phyloP scores from a whole-genome alignment of 176 grass and related monocot species.

The Pontederia crassipes region DNA sequence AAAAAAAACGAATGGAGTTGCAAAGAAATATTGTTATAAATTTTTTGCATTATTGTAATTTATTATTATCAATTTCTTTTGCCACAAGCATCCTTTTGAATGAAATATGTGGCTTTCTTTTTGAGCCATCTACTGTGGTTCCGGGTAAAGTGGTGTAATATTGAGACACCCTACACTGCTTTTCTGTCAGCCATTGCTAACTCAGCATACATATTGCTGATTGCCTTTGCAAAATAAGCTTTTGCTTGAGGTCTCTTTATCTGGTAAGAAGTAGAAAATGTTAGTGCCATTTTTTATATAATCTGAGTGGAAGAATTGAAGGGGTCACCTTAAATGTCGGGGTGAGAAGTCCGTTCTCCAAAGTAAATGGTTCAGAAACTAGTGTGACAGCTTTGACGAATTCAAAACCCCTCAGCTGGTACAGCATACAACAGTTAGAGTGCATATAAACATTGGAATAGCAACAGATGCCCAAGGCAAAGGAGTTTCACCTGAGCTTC shows the following conservation, averaged over 20 bases:
- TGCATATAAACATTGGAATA: too few relatives aligned
- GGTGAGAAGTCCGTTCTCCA: conserved; percentile 89
- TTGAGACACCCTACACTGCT: too few relatives aligned
- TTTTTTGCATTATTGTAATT: too few relatives aligned
- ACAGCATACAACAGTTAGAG: background rate
- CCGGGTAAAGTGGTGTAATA: too few relatives aligned
- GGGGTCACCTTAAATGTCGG: conserved; percentile 81
- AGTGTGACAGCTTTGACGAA: conserved; percentile 70
- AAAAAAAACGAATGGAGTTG: too few relatives aligned
- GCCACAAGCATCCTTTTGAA: too few relatives aligned
- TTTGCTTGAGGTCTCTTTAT: conserved; percentile 93
- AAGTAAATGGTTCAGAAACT: conserved; percentile 72
- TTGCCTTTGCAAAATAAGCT: conserved; percentile 73
- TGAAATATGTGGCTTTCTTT: too few relatives aligned
- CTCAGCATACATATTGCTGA: conserved; percentile 63
- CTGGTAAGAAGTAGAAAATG: conserved; percentile 23
- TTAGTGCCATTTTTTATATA: background rate
- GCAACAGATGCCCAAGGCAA: background rate
- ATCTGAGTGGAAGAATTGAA: background rate
- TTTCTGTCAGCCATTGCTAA: conserved; percentile 24
- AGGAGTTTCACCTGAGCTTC: conserved; percentile 54
- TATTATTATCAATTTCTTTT: too few relatives aligned
- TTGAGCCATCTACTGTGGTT: background rate
- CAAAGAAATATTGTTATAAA: too few relatives aligned
- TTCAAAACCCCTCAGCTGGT: conserved; percentile 93